Evolutionary conservation across 2,329 filamentous ascomycete genomes (phyloP), one percentile per base, ranked within the genome.

Genomic region (Monilinia polystroma): DNA sequence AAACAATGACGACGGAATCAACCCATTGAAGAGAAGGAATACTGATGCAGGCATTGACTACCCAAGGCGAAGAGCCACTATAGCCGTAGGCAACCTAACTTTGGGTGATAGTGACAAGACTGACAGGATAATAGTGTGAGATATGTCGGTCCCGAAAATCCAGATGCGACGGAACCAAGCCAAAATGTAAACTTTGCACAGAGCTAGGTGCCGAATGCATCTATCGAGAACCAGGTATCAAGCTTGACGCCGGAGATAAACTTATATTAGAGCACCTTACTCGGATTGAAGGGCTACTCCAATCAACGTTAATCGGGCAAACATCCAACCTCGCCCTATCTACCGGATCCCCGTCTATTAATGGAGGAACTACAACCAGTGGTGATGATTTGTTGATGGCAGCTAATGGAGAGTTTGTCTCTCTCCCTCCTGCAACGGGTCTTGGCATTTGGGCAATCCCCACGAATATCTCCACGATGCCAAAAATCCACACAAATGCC

Each of bases 201-300:
- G 91, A 94, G 76, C 81, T 94, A 52, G 90, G 91, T 65, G 91
- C 90, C 55, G 90, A 94, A 70, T 95, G 91, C 77, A 84, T 93
- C 71, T 95, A 95, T 77, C 86, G 91, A 70, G 91, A 95, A 76
- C 91, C 91, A 8, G 91, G 91, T 3, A 91, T 94, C 81, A 95
- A 95, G 79, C 85, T 95, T 12, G 91, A 95, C 76, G 90, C 91
- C 47, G 91, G 91, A 71, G 91, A 94, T 80, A 94, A 93, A 79
- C 82, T 95, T 66, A 95, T 95, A 69, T 80, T 95, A 49, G 91
- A 94, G 76, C 88, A 90, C 66, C 81, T 95, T 47, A 87, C 84
- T 72, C 87, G 90, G 64, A 93, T 95, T 73, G 91, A 95, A 77
- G 89, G 83, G 62, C 80, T 95, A 55, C 82, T 95, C n/a, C 90